phyloP scores from a whole-genome alignment of 2,329 filamentous ascomycete genomes.

The Fusarium incarnatum region DNA sequence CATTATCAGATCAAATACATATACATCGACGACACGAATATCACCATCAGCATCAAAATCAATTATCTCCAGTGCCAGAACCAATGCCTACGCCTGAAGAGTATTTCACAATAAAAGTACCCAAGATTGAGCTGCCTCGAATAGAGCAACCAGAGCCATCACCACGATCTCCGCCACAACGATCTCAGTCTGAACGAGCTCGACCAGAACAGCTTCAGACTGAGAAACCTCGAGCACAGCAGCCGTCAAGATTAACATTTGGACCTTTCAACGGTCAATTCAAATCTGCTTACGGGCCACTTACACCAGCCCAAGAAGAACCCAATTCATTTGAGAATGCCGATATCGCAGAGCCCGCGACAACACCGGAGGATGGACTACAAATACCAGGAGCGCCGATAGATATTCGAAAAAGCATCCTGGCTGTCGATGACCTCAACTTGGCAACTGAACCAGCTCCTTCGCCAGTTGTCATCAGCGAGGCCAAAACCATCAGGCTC shows the following conservation, averaged over 20 bases:
- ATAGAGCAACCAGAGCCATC: neutral
- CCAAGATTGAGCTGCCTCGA: neutral
- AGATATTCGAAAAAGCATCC: slow-evolving; percentile 22
- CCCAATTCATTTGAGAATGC: slow-evolving; percentile 3
- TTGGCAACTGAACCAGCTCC: slow-evolving; percentile 27
- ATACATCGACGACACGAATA: slow-evolving; percentile 21
- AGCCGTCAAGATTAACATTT: slow-evolving; percentile 30
- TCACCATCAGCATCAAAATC: slow-evolving; percentile 9
- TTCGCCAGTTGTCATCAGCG: slow-evolving; percentile 29
- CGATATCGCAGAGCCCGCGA: neutral
- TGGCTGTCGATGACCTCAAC: slow-evolving; percentile 20
- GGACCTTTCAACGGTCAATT: slow-evolving; percentile 22
- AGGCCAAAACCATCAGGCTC: slow-evolving; percentile 37
- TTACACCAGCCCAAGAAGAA: slow-evolving; percentile 36
- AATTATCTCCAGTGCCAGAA: slow-evolving; percentile 16
- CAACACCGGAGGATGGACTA: neutral
- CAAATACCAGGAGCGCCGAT: neutral
- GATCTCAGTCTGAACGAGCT: neutral
- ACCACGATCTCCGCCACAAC: neutral
- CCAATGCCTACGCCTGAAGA: slow-evolving; percentile 7
- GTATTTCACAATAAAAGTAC: neutral
- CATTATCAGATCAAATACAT: slow-evolving; percentile 30
- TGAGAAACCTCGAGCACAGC: slow-evolving; percentile 19
- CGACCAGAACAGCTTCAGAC: neutral
- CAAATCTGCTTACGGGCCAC: slow-evolving; percentile 20